Conservation (phyloP, 2,329 filamentous ascomycete species). For the Chaetomium olivaceum region DNA sequence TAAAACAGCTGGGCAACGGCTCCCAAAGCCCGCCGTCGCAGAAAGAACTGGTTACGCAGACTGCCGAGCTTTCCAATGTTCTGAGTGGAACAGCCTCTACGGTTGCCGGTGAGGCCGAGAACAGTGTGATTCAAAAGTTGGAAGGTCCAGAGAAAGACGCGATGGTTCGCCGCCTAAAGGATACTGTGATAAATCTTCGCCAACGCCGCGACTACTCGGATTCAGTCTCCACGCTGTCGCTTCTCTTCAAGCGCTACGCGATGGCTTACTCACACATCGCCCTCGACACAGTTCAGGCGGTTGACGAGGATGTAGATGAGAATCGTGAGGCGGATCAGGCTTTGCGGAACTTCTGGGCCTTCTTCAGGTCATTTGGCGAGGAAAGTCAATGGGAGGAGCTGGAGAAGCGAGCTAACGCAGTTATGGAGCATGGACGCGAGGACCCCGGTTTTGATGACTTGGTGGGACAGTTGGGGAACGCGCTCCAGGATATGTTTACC, state of each 20-base stretch:
- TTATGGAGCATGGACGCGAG: constrained; percentile 71
- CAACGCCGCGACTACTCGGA: constrained; percentile 80
- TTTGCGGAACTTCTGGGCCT: constrained; percentile 75
- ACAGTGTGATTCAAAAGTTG: constrained; percentile 74
- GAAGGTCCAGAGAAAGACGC: constrained; percentile 71
- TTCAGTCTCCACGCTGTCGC: constrained; percentile 76
- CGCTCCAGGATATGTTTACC: constrained; percentile 77
- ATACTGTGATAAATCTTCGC: constrained; percentile 71
- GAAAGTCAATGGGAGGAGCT: constrained; percentile 72
- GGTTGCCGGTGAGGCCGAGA: constrained; percentile 59
- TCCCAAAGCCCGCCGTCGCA: constrained; percentile 52
- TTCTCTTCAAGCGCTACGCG: constrained; percentile 77
- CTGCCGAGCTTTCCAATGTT: constrained; percentile 55
- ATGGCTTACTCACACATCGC: constrained; percentile 73
- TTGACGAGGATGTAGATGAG: constrained; percentile 69
- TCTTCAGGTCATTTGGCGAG: constrained; percentile 79
- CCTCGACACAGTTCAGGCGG: constrained; percentile 64
- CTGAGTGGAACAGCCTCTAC: constrained; percentile 56
- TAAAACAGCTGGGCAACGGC: constrained; percentile 55
- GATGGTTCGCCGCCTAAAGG: constrained; percentile 72
- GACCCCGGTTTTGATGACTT: constrained; percentile 83
- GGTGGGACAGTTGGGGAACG: constrained; percentile 69
- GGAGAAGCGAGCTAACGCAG: constrained; percentile 65
- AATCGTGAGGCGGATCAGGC: constrained; percentile 76
- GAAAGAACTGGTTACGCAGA: constrained; percentile 63